phyloP scores from a whole-genome alignment of 2,329 filamentous ascomycete genomes.

The Aspergillus brasiliensis region DNA sequence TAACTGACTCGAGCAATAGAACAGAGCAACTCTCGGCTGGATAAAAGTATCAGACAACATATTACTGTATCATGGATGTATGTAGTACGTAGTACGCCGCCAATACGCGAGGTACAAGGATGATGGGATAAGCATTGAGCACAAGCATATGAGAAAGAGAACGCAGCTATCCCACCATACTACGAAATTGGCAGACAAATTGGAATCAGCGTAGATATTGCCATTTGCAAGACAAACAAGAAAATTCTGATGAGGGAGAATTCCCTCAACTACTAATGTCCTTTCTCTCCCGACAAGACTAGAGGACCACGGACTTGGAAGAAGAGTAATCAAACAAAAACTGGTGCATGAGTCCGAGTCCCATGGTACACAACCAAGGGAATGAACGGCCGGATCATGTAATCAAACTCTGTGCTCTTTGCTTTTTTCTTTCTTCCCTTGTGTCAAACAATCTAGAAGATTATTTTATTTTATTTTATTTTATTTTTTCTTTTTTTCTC shows the following conservation, averaged over 20 bases:
- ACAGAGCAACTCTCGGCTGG: background rate
- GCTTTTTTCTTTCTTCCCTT: background rate
- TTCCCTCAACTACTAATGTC: background rate
- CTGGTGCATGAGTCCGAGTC: background rate
- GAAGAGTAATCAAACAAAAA: background rate
- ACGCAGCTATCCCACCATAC: background rate
- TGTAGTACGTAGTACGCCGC: background rate
- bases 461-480: no score
- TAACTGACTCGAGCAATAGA: no score
- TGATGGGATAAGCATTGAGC: background rate
- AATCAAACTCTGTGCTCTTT: constrained; percentile 1
- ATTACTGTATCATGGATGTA: background rate
- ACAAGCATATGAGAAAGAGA: background rate
- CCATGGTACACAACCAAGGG: background rate
- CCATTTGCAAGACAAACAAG: background rate
- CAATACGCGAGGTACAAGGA: background rate
- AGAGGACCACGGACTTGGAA: background rate
- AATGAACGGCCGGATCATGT: background rate
- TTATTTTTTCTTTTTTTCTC: no score
- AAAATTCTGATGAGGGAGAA: background rate
- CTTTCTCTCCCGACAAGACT: background rate
- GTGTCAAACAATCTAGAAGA: background rate
- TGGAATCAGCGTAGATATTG: background rate
- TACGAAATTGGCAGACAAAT: background rate
- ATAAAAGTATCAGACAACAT: background rate